Conservation (phyloP, 2,329 filamentous ascomycete species). For the Pestalotiopsis sp. region DNA sequence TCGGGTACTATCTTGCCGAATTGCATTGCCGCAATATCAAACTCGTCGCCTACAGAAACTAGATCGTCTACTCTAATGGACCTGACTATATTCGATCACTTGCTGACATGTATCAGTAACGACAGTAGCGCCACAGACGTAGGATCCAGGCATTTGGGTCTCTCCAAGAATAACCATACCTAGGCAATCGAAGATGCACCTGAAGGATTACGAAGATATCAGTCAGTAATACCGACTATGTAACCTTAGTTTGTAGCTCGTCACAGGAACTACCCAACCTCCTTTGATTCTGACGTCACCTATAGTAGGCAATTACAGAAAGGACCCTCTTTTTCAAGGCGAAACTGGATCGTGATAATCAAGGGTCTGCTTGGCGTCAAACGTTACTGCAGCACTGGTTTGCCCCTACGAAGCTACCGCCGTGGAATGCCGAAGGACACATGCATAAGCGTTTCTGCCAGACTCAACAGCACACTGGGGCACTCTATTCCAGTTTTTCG, state of each 20-base stretch:
- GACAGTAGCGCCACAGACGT: background rate
- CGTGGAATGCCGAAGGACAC: background rate
- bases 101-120: background rate
- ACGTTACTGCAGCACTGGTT: background rate
- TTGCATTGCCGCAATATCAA: background rate
- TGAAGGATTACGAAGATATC: background rate
- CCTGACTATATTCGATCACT: background rate
- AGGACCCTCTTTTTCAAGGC: too few relatives aligned
- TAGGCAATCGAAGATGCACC: background rate
- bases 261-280: background rate
- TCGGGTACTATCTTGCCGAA: too few relatives aligned
- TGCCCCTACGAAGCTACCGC: background rate
- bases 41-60: background rate
- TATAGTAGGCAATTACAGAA: too few relatives aligned
- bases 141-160: background rate
- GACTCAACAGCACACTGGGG: background rate
- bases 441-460: background rate
- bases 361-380: background rate
- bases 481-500: background rate
- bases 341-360: background rate
- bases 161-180: background rate
- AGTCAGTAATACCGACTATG: background rate
- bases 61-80: background rate
- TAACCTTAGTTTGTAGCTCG: background rate
- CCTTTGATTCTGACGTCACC: too few relatives aligned